Evolutionary conservation across 2,329 filamentous ascomycete species (phyloP).

Genomic region (Periconia digitata): DNA sequence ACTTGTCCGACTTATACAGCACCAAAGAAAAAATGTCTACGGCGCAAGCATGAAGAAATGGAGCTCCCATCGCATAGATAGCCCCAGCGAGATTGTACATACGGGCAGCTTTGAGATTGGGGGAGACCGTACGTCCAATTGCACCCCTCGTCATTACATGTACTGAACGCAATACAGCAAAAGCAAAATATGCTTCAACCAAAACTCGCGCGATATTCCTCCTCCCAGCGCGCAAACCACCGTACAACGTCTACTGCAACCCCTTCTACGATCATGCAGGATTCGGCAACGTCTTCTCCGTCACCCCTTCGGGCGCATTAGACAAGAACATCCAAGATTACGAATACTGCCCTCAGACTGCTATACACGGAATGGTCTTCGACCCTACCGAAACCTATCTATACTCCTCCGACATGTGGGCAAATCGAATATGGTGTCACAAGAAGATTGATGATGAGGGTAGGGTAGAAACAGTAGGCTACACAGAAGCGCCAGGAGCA

Average conservation of each 20-base stretch:
- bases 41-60: constrained; percentile 93
- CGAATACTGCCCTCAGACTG: constrained; percentile 68
- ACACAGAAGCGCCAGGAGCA: constrained; percentile 68
- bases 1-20: constrained; percentile 53
- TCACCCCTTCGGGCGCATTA: constrained; percentile 60
- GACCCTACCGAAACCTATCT: constrained; percentile 72
- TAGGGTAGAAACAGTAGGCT: constrained; percentile 68
- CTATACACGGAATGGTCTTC: constrained; percentile 82
- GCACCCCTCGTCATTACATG: not conserved
- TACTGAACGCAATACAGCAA: constrained; percentile 51
- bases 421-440: constrained; percentile 84
- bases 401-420: constrained; percentile 76
- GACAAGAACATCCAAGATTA: constrained; percentile 71
- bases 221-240: constrained; percentile 74
- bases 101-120: constrained; percentile 71
- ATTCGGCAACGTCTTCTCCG: constrained; percentile 75
- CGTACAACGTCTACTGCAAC: constrained; percentile 84
- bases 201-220: constrained; percentile 90
- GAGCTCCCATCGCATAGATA: constrained; percentile 77
- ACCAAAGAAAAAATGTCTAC: constrained; percentile 81
- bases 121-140: constrained; percentile 64
- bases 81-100: constrained; percentile 74
- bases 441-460: constrained; percentile 65
- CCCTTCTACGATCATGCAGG: constrained; percentile 87
- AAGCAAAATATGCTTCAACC: constrained; percentile 68